Conservation (phyloP, 331 rosid genomes). For the Rosa hybrid region DNA sequence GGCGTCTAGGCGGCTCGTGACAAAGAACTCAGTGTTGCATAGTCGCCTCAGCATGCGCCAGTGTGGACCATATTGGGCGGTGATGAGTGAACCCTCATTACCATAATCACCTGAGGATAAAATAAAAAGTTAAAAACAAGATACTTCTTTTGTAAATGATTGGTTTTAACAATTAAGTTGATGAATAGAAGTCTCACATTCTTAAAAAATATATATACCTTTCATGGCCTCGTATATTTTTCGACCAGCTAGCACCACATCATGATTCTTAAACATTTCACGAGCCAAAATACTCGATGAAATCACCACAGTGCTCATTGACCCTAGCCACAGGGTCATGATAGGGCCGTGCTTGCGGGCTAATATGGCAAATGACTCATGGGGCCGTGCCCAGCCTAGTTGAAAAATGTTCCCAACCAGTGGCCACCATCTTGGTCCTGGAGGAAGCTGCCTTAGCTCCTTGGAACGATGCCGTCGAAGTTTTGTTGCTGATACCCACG, state of each 20-base stretch:
- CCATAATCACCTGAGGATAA: constrained; percentile 32
- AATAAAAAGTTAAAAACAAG: background rate
- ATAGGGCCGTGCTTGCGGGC: constrained; percentile 67
- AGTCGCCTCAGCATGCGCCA: constrained; percentile 73
- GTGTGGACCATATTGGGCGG: constrained; percentile 67
- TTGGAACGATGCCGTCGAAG: constrained; percentile 16
- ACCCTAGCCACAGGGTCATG: constrained; percentile 83
- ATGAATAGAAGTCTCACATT: background rate
- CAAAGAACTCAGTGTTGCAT: constrained; percentile 52
- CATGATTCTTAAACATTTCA: constrained; percentile 69
- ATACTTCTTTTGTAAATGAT: background rate
- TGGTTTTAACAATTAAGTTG: background rate
- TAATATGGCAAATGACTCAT: constrained; percentile 54
- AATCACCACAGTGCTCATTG: constrained; percentile 75
- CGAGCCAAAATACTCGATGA: constrained; percentile 67
- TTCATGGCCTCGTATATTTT: constrained; percentile 84
- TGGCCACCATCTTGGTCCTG: constrained; percentile 80
- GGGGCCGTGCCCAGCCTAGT: constrained; percentile 55
- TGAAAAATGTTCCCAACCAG: constrained; percentile 75
- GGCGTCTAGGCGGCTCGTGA: constrained; percentile 49
- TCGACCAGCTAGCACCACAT: constrained; percentile 62
- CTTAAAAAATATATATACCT: background rate
- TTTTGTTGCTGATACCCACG: constrained; percentile 3
- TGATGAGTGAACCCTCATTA: constrained; percentile 49
- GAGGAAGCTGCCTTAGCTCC: constrained; percentile 54